A percentile compares a stretch with the other conserved stretches of the same genome.
Conservation (phyloP, 2,329 filamentous ascomycete species). For the Emmonsia crescens region DNA sequence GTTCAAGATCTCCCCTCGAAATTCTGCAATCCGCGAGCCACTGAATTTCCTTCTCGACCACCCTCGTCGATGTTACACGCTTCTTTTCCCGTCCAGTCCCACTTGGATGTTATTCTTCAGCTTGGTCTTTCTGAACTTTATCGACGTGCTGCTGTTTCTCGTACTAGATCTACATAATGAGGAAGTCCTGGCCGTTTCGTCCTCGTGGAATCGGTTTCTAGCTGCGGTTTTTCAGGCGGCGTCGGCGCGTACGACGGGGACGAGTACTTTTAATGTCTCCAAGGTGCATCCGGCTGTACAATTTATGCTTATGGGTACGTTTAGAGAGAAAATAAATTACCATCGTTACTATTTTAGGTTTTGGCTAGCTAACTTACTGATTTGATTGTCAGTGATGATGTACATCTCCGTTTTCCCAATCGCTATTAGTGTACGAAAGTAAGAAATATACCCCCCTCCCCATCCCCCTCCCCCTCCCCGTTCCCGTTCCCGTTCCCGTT, state of each 20-base stretch:
- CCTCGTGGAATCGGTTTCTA: conserved; percentile 38
- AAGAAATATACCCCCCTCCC: neutral
- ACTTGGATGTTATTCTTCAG: conserved; percentile 48
- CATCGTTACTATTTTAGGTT: conserved; percentile 17
- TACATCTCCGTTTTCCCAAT: conserved; percentile 94
- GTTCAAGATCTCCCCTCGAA: conserved; percentile 35
- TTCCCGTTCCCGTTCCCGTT: neutral
- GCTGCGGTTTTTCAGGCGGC: conserved; percentile 49
- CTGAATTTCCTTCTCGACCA: conserved; percentile 50
- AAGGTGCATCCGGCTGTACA: conserved; percentile 45
- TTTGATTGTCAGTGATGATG: conserved; percentile 79
- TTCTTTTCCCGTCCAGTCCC: conserved; percentile 47
- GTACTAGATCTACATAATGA: conserved; percentile 42
- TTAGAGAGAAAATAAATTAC: neutral
- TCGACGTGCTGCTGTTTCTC: conserved; percentile 46
- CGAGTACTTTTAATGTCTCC: conserved; percentile 40
- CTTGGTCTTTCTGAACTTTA: conserved; percentile 41
- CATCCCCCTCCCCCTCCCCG: neutral
- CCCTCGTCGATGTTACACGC: conserved; percentile 50
- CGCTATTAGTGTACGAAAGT: conserved; percentile 71
- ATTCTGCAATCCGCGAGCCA: conserved; percentile 24
- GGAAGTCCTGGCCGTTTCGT: conserved; percentile 35
- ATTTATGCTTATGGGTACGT: conserved; percentile 41
- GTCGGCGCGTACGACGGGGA: conserved; percentile 40
- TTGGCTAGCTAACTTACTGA: conserved; percentile 34